Evolutionary conservation across 1,139 yeast genomes (phyloP).

Genomic region (Protomyces inouyei): DNA sequence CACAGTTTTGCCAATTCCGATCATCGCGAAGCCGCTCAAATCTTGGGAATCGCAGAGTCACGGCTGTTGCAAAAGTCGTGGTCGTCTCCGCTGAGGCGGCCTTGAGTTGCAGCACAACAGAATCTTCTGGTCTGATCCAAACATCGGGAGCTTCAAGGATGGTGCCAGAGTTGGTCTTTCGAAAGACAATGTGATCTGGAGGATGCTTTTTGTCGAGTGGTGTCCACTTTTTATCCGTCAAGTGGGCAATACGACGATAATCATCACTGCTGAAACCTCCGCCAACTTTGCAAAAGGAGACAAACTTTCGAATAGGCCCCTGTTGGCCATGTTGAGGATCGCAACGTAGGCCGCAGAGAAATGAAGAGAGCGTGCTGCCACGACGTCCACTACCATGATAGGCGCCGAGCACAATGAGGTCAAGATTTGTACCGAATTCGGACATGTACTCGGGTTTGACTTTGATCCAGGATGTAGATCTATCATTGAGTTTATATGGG

Average conservation of each 20-base stretch:
- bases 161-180: conserved; percentile 40
- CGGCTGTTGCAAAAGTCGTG: conserved; percentile 55
- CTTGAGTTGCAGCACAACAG: conserved; percentile 71
- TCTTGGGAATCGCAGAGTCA: conserved; percentile 72
- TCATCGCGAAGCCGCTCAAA: conserved; percentile 66
- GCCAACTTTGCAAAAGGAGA: conserved; percentile 74
- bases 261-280: conserved; percentile 73
- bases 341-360: conserved; percentile 62
- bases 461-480: conserved; percentile 70
- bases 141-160: conserved; percentile 51
- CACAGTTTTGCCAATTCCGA: conserved; percentile 54
- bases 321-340: conserved; percentile 38
- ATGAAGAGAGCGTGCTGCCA: conserved; percentile 48
- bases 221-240: conserved; percentile 61
- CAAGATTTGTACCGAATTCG: conserved; percentile 82
- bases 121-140: conserved; percentile 76
- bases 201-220: conserved; percentile 40
- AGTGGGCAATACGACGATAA: conserved; percentile 50
- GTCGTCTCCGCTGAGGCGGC: conserved; percentile 60
- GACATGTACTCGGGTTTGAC: conserved; percentile 86
- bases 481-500: conserved; percentile 55
- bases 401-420: conserved; percentile 72
- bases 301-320: conserved; percentile 38
- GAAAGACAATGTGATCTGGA: conserved; percentile 51
- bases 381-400: conserved; percentile 59